These are phyloP conservation scores for Stereum hirsutum DNA, from an alignment of 1,284 basidiomycete species.

Conservation along the genomic window DNA sequence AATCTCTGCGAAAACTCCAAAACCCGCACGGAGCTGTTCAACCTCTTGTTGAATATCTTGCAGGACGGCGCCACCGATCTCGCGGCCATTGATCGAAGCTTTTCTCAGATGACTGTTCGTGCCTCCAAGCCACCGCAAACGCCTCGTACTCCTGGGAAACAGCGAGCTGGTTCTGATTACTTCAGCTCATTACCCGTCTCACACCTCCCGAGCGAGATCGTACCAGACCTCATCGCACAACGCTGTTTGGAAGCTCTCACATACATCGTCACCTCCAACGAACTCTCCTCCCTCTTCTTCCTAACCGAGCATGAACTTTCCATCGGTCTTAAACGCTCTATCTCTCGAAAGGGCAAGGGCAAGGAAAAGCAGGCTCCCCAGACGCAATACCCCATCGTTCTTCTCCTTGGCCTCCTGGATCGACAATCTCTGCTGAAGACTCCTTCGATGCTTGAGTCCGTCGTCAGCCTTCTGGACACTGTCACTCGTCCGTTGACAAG, in stretches of 20 bases:
- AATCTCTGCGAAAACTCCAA: constrained; percentile 95
- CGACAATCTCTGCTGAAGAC: constrained; percentile 78
- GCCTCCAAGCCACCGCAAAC: constrained; percentile 51
- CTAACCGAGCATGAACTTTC: constrained; percentile 88
- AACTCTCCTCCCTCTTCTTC: constrained; percentile 84
- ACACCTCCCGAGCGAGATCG: constrained; percentile 70
- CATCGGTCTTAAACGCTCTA: constrained; percentile 56
- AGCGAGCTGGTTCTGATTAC: constrained; percentile 47
- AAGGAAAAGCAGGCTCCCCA: constrained; percentile 81
- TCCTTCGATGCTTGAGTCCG: constrained; percentile 84
- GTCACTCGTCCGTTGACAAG: constrained; percentile 76
- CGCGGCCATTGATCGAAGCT: constrained; percentile 88
- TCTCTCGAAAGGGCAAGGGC: constrained; percentile 83
- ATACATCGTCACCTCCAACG: constrained; percentile 80
- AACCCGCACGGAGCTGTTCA: constrained; percentile 89
- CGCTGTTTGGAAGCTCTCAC: constrained; percentile 86
- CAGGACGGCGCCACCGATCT: constrained; percentile 94
- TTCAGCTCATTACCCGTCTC: constrained; percentile 43
- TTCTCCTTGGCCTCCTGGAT: constrained; percentile 81
- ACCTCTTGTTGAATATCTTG: constrained; percentile 84
- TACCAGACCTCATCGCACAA: constrained; percentile 88
- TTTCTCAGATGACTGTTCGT: constrained; percentile 84
- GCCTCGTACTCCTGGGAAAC: constrained; percentile 64
- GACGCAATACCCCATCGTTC: constrained; percentile 84
- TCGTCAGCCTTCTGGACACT: constrained; percentile 77